Evolutionary conservation across 768 basidiomycete species (phyloP).

Genomic region (Podaxis rugospora): DNA sequence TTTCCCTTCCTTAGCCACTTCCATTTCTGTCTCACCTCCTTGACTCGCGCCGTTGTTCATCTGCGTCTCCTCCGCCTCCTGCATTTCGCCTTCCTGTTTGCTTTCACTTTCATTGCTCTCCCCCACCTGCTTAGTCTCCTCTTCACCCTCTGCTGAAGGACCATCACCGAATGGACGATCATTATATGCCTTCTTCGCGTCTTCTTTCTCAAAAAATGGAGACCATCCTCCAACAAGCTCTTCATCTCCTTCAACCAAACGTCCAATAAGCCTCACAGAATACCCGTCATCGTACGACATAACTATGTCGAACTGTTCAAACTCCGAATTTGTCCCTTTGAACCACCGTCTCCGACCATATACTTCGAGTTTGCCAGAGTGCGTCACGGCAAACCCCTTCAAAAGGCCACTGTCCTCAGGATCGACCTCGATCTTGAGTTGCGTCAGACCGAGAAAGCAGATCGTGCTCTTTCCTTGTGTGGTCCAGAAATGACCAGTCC

Average conservation of each 20-base stretch:
- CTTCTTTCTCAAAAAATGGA: neutral
- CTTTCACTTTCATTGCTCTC: neutral
- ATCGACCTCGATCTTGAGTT: neutral
- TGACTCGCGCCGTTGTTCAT: neutral
- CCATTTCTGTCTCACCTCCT: neutral
- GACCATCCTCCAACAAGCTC: slow-evolving; percentile 4
- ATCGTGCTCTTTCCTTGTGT: neutral
- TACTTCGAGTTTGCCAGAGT: neutral
- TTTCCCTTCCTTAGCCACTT: neutral
- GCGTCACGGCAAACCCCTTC: neutral
- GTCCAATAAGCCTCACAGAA: slow-evolving; percentile 7
- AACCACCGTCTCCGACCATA: neutral
- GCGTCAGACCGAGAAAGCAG: neutral
- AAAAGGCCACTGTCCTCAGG: neutral
- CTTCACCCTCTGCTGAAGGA: neutral
- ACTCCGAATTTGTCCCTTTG: neutral
- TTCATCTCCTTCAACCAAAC: neutral
- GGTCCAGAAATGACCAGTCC: slow-evolving; percentile 3
- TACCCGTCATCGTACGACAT: slow-evolving; percentile 9
- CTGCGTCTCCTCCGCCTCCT: neutral
- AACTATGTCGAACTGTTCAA: slow-evolving; percentile 1
- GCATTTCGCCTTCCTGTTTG: too few relatives aligned
- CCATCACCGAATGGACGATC: neutral
- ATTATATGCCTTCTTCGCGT: neutral
- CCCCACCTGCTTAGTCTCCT: neutral